These are phyloP conservation scores for Pleurotus djamor DNA, from an alignment of 768 basidiomycete genomes.

Conservation along the genomic window DNA sequence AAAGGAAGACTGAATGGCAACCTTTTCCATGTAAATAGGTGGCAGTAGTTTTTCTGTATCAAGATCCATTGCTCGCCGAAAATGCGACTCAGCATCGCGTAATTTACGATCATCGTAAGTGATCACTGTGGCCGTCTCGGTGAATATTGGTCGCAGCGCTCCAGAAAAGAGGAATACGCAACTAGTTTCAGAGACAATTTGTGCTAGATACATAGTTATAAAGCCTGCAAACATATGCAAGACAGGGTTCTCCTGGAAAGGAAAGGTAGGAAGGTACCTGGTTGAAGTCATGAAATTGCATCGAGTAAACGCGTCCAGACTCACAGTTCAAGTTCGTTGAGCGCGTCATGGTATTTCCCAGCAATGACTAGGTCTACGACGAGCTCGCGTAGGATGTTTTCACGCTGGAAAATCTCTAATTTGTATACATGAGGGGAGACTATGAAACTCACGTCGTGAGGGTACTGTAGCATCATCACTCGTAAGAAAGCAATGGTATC, in stretches of 20 bases:
- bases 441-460: slow-evolving; percentile 52
- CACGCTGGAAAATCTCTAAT: slow-evolving; percentile 46
- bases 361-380: slow-evolving; percentile 62
- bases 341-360: slow-evolving; percentile 61
- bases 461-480: slow-evolving; percentile 67
- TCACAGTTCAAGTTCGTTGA: slow-evolving; percentile 87
- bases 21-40: slow-evolving; percentile 54
- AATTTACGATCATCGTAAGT: slow-evolving; percentile 32
- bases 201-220: slow-evolving; percentile 62
- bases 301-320: slow-evolving; percentile 13
- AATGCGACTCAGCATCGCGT: slow-evolving; percentile 58
- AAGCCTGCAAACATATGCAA: slow-evolving; percentile 86
- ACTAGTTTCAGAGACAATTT: slow-evolving; percentile 17
- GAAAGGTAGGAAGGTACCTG: slow-evolving; percentile 86
- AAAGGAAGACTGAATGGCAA: slow-evolving; percentile 8
- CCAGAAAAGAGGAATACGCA: slow-evolving; percentile 6
- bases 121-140: neutral
- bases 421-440: neutral
- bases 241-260: slow-evolving; percentile 78
- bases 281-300: slow-evolving; percentile 5
- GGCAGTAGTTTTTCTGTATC: slow-evolving; percentile 59
- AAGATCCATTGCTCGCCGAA: slow-evolving; percentile 59
- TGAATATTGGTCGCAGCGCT: neutral
- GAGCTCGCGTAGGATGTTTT: slow-evolving; percentile 73
- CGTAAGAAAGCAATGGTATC: slow-evolving; percentile 59